Conservation (phyloP, 495 filamentous ascomycete genomes). For the Zalerion maritima region DNA sequence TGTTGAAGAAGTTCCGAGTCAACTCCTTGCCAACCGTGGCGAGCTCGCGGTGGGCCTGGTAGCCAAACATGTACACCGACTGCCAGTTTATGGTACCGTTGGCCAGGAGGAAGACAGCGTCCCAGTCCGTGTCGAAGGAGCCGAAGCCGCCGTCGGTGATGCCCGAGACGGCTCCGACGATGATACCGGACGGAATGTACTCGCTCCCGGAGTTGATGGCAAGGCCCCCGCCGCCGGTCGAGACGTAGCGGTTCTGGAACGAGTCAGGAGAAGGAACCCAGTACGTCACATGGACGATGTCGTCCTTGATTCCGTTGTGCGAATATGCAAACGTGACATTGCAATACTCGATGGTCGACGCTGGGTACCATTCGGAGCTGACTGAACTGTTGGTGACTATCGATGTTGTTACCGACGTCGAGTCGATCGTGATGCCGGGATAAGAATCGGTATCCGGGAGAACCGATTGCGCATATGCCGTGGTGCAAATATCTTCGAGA, state of each 20-base stretch:
- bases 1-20: conserved; percentile 19
- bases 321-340: conserved; percentile 33
- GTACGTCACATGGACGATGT: conserved; percentile 22
- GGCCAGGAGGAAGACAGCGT: conserved; percentile 20
- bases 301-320: conserved; percentile 21
- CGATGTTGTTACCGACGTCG: conserved; percentile 16
- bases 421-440: conserved; percentile 20
- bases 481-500: conserved; percentile 19
- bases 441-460: conserved; percentile 16
- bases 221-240: conserved; percentile 30
- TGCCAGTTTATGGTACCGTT: conserved; percentile 32
- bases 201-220: conserved; percentile 27
- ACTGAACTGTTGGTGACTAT: conserved; percentile 18
- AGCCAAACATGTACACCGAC: conserved; percentile 31
- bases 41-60: conserved; percentile 24
- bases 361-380: conserved; percentile 11
- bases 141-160: conserved; percentile 36
- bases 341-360: conserved; percentile 19
- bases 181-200: conserved; percentile 24
- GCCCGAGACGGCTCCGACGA: conserved; percentile 29
- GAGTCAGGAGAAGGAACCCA: conserved; percentile 24
- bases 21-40: conserved; percentile 25
- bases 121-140: conserved; percentile 21
- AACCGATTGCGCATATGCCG: conserved; percentile 12
- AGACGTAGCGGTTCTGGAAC: conserved; percentile 29